These are phyloP conservation scores for Neurospora sp. DNA, from an alignment of 495 filamentous ascomycete species.

Conservation along the genomic window DNA sequence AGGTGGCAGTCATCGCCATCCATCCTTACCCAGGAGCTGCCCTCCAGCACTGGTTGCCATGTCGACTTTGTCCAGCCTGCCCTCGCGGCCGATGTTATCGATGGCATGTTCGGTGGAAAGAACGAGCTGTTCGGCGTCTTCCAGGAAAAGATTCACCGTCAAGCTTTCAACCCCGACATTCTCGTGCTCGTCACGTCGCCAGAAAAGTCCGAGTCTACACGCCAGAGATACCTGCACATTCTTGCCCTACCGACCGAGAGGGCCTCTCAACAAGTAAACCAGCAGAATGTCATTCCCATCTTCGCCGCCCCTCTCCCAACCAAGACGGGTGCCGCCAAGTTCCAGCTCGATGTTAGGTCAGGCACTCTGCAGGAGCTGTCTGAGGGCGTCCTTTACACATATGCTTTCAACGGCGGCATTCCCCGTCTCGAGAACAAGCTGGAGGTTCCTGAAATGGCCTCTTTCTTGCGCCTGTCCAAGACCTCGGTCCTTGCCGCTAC, in stretches of 20 bases:
- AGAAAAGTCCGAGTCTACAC: neutral
- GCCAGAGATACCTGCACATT: constrained; percentile 34
- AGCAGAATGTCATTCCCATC: constrained; percentile 15
- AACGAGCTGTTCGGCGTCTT: constrained; percentile 29
- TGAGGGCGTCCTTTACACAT: constrained; percentile 34
- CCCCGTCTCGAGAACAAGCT: constrained; percentile 34
- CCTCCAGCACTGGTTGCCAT: constrained; percentile 15
- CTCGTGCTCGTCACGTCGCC: constrained; percentile 34
- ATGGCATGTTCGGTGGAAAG: constrained; percentile 32
- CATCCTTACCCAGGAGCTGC: constrained; percentile 27
- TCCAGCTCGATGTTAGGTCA: constrained; percentile 44
- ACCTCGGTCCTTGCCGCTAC: constrained; percentile 39
- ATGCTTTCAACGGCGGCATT: constrained; percentile 39
- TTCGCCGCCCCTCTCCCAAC: constrained; percentile 18
- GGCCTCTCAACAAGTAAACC: constrained; percentile 11
- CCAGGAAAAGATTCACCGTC: constrained; percentile 23
- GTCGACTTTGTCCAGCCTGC: constrained; percentile 32
- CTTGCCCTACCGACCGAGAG: constrained; percentile 28
- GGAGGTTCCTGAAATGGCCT: constrained; percentile 25
- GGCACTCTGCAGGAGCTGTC: constrained; percentile 45
- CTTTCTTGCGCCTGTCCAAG: constrained; percentile 43
- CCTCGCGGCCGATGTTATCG: constrained; percentile 29
- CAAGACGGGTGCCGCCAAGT: constrained; percentile 14
- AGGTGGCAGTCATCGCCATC: constrained; percentile 28
- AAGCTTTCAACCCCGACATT: constrained; percentile 36